Conservation (phyloP, 2,329 filamentous ascomycete species). For the Colletotrichum sp. region DNA sequence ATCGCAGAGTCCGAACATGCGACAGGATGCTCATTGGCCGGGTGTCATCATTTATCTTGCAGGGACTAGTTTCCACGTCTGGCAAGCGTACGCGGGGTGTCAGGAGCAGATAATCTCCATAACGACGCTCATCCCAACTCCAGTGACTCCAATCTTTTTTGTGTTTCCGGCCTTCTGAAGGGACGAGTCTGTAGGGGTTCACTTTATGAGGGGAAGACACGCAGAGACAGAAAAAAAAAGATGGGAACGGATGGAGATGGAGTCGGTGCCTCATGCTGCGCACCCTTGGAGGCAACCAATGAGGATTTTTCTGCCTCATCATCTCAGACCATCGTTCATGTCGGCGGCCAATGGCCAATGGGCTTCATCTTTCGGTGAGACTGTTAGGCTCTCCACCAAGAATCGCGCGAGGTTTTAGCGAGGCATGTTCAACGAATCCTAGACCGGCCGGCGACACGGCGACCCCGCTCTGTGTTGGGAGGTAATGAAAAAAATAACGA, state of each 20-base stretch:
- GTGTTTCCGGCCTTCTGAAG: not conserved
- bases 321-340: not conserved
- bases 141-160: not conserved
- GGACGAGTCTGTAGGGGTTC: not conserved
- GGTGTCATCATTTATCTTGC: not conserved
- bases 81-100: not conserved
- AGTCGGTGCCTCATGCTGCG: not conserved
- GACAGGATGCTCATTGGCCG: not conserved
- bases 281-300: not conserved
- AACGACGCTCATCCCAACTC: not conserved
- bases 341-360: not conserved
- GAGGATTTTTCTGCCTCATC: not conserved
- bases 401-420: not conserved
- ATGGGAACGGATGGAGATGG: not conserved
- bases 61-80: not conserved
- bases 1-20: constrained; percentile 1
- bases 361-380: not conserved
- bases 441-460: not conserved
- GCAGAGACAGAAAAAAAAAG: not conserved
- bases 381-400: not conserved
- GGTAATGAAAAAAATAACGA: not conserved
- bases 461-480: not conserved
- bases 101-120: not conserved
- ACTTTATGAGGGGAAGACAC: not conserved
- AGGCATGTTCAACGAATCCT: not conserved